Evolutionary conservation across 768 basidiomycete genomes (phyloP).

Genomic region (Pholiota molesta): DNA sequence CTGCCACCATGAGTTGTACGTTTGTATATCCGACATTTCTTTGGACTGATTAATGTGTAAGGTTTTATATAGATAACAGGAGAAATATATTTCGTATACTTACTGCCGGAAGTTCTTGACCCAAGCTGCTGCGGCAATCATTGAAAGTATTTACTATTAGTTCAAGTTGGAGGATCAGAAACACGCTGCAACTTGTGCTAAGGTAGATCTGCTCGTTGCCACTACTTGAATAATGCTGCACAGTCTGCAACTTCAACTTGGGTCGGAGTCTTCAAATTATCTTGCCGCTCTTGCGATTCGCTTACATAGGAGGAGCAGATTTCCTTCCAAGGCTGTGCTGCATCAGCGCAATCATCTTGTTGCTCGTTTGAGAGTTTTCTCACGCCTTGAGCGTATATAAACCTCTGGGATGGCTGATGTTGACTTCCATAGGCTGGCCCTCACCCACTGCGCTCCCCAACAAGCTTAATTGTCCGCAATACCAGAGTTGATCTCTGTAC

Average conservation of each 20-base stretch:
- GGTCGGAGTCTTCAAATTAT: no score
- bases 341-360: slow-evolving; percentile 1
- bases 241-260: no score
- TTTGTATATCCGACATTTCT: not conserved
- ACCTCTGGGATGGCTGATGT: slow-evolving; percentile 23
- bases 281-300: not conserved
- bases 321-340: not conserved
- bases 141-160: no score
- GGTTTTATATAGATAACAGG: not conserved
- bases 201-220: no score
- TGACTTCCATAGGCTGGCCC: slow-evolving; percentile 48
- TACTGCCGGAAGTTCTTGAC: not conserved
- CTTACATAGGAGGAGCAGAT: not conserved
- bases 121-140: no score
- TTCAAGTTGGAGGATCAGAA: no score
- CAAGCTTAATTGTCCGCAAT: slow-evolving; percentile 14
- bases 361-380: slow-evolving; percentile 24
- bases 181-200: no score
- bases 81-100: not conserved
- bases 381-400: slow-evolving; percentile 33
- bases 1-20: not conserved
- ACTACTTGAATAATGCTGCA: no score
- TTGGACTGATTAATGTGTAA: not conserved
- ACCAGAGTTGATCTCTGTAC: slow-evolving; percentile 34
- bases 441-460: slow-evolving; percentile 32